Base-by-base conservation (phyloP, 1,284 basidiomycete genomes). In the Rhizopogon hawkerae region DNA sequence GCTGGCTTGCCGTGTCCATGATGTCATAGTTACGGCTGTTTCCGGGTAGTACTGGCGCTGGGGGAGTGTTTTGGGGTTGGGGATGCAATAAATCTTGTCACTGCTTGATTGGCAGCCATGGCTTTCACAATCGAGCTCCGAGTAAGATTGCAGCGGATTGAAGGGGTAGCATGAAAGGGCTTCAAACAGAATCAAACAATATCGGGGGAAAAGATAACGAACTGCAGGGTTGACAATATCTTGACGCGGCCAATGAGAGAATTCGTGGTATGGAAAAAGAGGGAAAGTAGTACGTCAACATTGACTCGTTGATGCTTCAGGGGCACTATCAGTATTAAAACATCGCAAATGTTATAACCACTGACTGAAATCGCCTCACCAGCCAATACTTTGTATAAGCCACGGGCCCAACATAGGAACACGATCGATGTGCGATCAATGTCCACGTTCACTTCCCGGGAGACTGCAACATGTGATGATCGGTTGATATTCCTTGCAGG, bases 251-350 rank as follows among this genome's bases (percentile, higher is more conserved):
- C 21, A 98, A 63, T 98, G 93, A 0, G 89, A 84, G 2, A 95
- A 92, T 57, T 93, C 90, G 61, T 98, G 92, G 64, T 95, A 98
- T 0, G 96, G 96, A 26, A 98, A 69, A 98, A 98, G 14, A 91
- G 73, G 10, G 83, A 71, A 5, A 98, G 74, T 14, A 94, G 60
- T n/a, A 78, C 75, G 42, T 86, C 75, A 35, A 92, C 76, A 60
- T 97, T 96, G 73, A 93, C 63, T 98, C 93, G 65, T 98, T 81
- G 35, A 97, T 81, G 61, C 94, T 95, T 60, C 21, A 46, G 24
- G 14, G 31, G 29, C 37, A 3, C 24, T 46, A 37, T 31, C 3
- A 46, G 37, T 38, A 31, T 2, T 26, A 34, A n/a, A 3, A 18
- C 14, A 21, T 16, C 2, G 33, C 8, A 46, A 16, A 38, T 1